Evolutionary conservation across 164 flowering plant species (phyloP).

Genomic region (Chloranthus sessilifolius): DNA sequence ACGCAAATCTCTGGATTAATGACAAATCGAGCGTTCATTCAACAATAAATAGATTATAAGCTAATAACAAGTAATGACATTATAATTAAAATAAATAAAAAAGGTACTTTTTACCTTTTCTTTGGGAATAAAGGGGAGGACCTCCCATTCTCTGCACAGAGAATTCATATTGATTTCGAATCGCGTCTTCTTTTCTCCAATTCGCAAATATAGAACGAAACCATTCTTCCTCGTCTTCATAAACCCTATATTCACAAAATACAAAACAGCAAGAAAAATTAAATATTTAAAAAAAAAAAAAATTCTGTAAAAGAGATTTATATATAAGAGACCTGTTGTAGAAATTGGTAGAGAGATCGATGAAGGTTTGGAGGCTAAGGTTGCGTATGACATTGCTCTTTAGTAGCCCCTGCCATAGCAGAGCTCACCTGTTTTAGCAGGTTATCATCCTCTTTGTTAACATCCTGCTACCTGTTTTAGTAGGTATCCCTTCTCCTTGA

Average conservation of each 20-base stretch:
- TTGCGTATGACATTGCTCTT: too few relatives aligned
- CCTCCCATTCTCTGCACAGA: constrained; percentile 96
- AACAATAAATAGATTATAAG: too few relatives aligned
- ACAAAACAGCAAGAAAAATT: not conserved
- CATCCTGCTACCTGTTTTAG: too few relatives aligned
- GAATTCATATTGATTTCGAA: constrained; percentile 84
- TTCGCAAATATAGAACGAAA: constrained; percentile 66
- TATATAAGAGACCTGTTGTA: constrained; percentile 55
- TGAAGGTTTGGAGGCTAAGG: constrained; percentile 67
- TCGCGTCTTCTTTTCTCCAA: constrained; percentile 81
- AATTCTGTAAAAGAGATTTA: not conserved
- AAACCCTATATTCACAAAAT: constrained; percentile 51
- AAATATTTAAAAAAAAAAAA: constrained; percentile 1
- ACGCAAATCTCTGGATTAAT: too few relatives aligned
- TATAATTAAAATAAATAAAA: too few relatives aligned
- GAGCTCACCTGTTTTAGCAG: too few relatives aligned
- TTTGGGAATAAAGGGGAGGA: constrained; percentile 69
- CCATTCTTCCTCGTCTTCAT: constrained; percentile 92
- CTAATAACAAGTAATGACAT: too few relatives aligned
- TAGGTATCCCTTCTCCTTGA: too few relatives aligned
- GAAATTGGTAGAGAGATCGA: constrained; percentile 77
- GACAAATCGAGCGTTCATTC: too few relatives aligned
- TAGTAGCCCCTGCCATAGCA: too few relatives aligned
- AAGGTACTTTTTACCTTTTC: too few relatives aligned
- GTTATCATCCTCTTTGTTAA: too few relatives aligned